A percentile compares a stretch with the other conserved stretches of the same genome.
These are phyloP conservation scores for Rhodotorula kratochvilovae DNA, from an alignment of 768 basidiomycete species.

Conservation along the genomic window DNA sequence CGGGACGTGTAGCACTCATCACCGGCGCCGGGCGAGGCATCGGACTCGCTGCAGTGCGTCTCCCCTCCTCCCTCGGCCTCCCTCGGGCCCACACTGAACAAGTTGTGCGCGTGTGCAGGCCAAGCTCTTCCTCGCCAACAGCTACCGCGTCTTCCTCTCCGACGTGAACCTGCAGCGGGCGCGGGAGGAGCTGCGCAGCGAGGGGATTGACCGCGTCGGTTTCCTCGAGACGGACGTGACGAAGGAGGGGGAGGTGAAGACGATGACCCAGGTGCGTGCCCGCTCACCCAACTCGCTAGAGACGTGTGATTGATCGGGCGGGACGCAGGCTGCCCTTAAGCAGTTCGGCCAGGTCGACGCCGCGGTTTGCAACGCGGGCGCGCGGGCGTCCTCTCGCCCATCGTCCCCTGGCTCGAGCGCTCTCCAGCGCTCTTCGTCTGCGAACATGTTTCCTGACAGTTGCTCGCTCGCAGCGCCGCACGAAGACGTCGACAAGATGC, in stretches of 20 bases:
- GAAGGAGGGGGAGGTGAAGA: background rate
- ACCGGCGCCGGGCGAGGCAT: background rate
- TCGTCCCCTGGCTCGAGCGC: slow-evolving; percentile 13
- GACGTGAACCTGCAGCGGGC: background rate
- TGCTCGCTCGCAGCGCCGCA: background rate
- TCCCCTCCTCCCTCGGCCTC: background rate
- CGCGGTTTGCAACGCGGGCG: slow-evolving; percentile 9
- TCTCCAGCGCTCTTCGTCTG: too few relatives aligned
- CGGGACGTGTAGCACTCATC: background rate
- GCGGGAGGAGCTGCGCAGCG: background rate
- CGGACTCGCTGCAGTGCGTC: background rate
- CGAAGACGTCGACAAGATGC: background rate
- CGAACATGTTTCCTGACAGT: background rate
- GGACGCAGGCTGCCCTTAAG: background rate
- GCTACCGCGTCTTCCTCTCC: slow-evolving; percentile 1
- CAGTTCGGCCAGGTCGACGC: slow-evolving; percentile 15
- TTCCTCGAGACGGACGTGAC: slow-evolving; percentile 15
- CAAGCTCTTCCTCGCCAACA: slow-evolving; percentile 15
- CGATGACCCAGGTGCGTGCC: slow-evolving; percentile 1
- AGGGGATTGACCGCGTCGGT: background rate
- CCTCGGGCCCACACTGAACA: too few relatives aligned
- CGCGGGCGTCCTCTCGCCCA: slow-evolving; percentile 4
- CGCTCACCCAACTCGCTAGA: too few relatives aligned
- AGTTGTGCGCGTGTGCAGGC: background rate
- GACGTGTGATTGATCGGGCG: too few relatives aligned